These are phyloP conservation scores for Saccharomycopsis guyanensis DNA, from an alignment of 805 yeast species.

Conservation along the genomic window DNA sequence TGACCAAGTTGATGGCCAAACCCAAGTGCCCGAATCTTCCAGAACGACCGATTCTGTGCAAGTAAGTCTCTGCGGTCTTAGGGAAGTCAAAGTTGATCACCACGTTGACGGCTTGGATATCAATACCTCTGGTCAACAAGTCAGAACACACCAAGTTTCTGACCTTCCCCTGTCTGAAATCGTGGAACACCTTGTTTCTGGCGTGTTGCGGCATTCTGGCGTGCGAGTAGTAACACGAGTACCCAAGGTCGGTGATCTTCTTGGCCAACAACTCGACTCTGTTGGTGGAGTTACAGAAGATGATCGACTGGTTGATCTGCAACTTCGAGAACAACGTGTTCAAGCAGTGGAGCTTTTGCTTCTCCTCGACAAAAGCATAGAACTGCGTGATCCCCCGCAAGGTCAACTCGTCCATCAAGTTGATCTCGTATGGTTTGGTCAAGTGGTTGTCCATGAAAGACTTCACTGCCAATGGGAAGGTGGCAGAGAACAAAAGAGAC, in stretches of 20 bases:
- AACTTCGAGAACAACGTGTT: constrained; percentile 91
- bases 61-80: constrained; percentile 92
- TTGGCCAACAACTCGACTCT: constrained; percentile 94
- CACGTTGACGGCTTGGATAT: constrained; percentile 97
- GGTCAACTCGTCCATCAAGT: constrained; percentile 95
- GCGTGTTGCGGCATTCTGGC: constrained; percentile 97
- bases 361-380: constrained; percentile 97
- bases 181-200: constrained; percentile 97
- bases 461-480: constrained; percentile 92
- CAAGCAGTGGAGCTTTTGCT: constrained; percentile 90
- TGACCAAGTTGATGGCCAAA: constrained; percentile 91
- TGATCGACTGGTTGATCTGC: constrained; percentile 93
- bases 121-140: constrained; percentile 94
- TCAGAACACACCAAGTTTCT: constrained; percentile 97
- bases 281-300: constrained; percentile 93
- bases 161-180: constrained; percentile 96
- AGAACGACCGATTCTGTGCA: constrained; percentile 98
- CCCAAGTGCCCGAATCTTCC: constrained; percentile 99
- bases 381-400: constrained; percentile 94
- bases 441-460: constrained; percentile 87
- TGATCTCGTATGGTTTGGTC: constrained; percentile 88
- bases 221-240: constrained; percentile 93
- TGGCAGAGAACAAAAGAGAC: constrained; percentile 85
- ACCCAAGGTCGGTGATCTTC: constrained; percentile 93
- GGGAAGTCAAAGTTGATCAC: constrained; percentile 98